These are phyloP conservation scores for Pneumocystis sp. DNA, from an alignment of 1,139 yeast species.

Conservation along the genomic window DNA sequence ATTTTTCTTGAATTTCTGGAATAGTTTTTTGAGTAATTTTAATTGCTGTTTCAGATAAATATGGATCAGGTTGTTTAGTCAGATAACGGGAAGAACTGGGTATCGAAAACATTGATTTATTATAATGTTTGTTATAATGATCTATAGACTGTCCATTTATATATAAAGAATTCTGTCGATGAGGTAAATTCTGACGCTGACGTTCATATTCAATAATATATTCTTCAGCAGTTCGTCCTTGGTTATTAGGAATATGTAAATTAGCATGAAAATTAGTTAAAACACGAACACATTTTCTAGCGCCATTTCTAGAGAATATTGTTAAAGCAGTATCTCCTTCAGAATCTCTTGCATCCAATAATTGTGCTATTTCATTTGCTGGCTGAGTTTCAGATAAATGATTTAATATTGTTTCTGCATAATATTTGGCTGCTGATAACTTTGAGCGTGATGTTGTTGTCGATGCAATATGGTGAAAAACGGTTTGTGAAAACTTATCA, in stretches of 20 bases:
- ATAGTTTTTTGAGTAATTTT: constrained; percentile 34
- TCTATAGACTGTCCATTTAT: constrained; percentile 2
- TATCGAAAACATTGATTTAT: constrained; percentile 3
- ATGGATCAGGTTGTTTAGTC: constrained; percentile 15
- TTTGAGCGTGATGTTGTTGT: constrained; percentile 62
- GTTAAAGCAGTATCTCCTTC: constrained; percentile 78
- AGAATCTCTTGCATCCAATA: constrained; percentile 42
- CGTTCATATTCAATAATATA: constrained; percentile 37
- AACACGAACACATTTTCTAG: constrained; percentile 51
- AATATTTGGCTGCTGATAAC: constrained; percentile 57
- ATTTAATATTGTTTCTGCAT: constrained; percentile 59
- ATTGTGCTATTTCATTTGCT: neutral
- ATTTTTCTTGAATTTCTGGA: constrained; percentile 30
- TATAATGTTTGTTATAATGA: constrained; percentile 8
- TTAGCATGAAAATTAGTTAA: constrained; percentile 45
- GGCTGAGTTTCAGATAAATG: constrained; percentile 45
- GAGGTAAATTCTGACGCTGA: constrained; percentile 9
- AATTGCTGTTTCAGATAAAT: constrained; percentile 36
- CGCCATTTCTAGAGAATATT: constrained; percentile 79
- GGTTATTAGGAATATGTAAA: constrained; percentile 54
- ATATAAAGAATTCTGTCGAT: neutral
- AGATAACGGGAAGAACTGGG: neutral
- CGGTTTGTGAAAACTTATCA: constrained; percentile 67
- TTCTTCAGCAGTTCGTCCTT: constrained; percentile 63
- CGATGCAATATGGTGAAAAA: constrained; percentile 81